Base-by-base conservation (phyloP, 2,329 filamentous ascomycete genomes). In the Penicillium verrucosum region DNA sequence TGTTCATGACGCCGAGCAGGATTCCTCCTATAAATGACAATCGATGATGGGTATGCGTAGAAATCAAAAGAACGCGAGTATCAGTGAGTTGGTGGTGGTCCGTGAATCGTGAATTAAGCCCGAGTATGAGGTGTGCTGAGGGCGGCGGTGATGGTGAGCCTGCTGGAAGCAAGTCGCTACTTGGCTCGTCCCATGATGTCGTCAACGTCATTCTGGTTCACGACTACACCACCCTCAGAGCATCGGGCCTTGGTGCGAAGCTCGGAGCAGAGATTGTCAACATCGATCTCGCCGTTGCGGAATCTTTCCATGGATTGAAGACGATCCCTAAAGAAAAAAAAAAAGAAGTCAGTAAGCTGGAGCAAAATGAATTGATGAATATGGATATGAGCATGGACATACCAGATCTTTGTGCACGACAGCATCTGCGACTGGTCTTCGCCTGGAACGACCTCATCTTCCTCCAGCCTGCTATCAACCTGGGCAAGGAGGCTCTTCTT, bases 171-270 rank as follows among this genome's bases (percentile, higher is more conserved):
- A 27, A 14, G 18, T 14, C 18, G 18, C 57, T 70, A 70, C 32
- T 69, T 67, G 23, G 66, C 73, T 54, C 75, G 72, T 38, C 76
- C 82, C 76, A 93, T 81, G 51, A 92, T 89, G 40, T 81, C 84
- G 70, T 96, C 89, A 66, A 97, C 96, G 68, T 97, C 92, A 53
- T 85, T 85, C 76, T 96, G 87, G 60, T 92, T 88, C 25, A 99
- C 89, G 18, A 96, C 90, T 12, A 95, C 90, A 16, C 94, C 93
- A 18, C 83, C 88, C 65, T 96, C 78, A 0, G 92, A 96, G 74
- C 94, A 99, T 71, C 93, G 94, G 56, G 94, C 94, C 78, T 99
- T 99, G 73, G 92, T 90, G 62, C 93, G 90, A 14, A 99, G 84
- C 71, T 99, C 92, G 5, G 89, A 89, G 77, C 94, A 99, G 25